phyloP scores from a whole-genome alignment of 2,329 filamentous ascomycete species.

The Triangularia verruculosa region DNA sequence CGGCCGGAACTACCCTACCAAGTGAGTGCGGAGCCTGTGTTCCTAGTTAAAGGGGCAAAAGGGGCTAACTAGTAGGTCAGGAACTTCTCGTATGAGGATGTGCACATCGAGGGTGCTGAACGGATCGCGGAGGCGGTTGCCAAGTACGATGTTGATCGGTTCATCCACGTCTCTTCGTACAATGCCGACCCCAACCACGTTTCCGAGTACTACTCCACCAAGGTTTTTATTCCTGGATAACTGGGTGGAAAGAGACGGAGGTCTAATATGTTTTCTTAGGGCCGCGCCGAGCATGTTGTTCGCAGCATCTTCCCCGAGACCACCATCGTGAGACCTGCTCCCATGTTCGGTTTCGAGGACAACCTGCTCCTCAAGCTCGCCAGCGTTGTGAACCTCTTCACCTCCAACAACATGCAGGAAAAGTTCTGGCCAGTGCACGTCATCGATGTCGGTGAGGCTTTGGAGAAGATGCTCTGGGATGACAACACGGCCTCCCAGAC shows the following conservation, averaged over 20 bases:
- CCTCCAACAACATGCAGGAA: conserved; percentile 90
- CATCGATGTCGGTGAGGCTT: conserved; percentile 83
- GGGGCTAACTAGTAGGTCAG: conserved; percentile 49
- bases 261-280: conserved; percentile 46
- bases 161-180: conserved; percentile 94
- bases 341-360: conserved; percentile 94
- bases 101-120: conserved; percentile 88
- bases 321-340: conserved; percentile 90
- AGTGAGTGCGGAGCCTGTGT: conserved; percentile 53
- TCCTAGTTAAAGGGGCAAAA: not conserved
- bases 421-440: conserved; percentile 87
- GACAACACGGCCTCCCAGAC: conserved; percentile 88
- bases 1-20: conserved; percentile 92
- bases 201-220: conserved; percentile 88
- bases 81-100: conserved; percentile 91
- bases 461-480: conserved; percentile 87
- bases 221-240: conserved; percentile 48
- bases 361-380: conserved; percentile 84
- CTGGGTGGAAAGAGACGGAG: not conserved
- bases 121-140: conserved; percentile 91
- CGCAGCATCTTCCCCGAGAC: conserved; percentile 93
- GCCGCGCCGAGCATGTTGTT: conserved; percentile 75
- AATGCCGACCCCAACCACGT: conserved; percentile 77
- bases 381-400: conserved; percentile 75
- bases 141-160: conserved; percentile 97